Evolutionary conservation across 352 stramenopile species (phyloP).

Genomic region (Elongisporangium undulatum): DNA sequence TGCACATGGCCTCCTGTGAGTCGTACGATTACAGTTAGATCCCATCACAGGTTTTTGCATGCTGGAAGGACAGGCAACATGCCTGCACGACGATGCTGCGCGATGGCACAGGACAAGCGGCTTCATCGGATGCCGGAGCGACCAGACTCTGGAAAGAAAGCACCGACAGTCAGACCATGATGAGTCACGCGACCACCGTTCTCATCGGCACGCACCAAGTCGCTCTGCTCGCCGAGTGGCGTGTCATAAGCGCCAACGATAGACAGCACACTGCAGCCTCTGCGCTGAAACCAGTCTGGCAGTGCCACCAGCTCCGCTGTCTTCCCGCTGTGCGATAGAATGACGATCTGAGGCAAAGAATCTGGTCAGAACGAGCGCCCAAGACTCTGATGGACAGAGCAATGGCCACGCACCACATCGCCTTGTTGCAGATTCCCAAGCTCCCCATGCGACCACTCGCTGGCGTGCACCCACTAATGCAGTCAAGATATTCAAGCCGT

Average conservation of each 20-base stretch:
- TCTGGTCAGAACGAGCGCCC: neutral
- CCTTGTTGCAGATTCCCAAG: slow-evolving; percentile 56
- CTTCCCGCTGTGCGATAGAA: slow-evolving; percentile 70
- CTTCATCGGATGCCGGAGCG: slow-evolving; percentile 41
- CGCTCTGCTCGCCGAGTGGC: slow-evolving; percentile 22
- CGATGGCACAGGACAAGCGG: slow-evolving; percentile 54
- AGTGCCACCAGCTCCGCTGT: slow-evolving; percentile 58
- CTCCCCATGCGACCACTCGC: slow-evolving; percentile 79
- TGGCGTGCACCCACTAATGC: slow-evolving; percentile 63
- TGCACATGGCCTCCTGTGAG: slow-evolving; percentile 64
- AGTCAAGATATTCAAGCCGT: neutral
- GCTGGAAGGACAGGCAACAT: neutral
- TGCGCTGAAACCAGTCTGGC: slow-evolving; percentile 33
- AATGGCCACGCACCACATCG: slow-evolving; percentile 39
- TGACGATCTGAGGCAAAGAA: slow-evolving; percentile 30
- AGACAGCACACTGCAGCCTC: slow-evolving; percentile 36
- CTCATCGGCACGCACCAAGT: slow-evolving; percentile 23
- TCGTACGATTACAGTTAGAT: neutral
- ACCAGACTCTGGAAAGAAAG: slow-evolving; percentile 24
- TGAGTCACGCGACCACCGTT: neutral
- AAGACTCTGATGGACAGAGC: neutral
- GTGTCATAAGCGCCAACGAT: slow-evolving; percentile 42
- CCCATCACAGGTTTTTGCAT: too few relatives aligned
- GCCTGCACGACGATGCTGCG: slow-evolving; percentile 80
- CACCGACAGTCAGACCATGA: neutral